These are phyloP conservation scores for Ustilago bromivora DNA, from an alignment of 1,284 basidiomycete genomes.

Conservation along the genomic window DNA sequence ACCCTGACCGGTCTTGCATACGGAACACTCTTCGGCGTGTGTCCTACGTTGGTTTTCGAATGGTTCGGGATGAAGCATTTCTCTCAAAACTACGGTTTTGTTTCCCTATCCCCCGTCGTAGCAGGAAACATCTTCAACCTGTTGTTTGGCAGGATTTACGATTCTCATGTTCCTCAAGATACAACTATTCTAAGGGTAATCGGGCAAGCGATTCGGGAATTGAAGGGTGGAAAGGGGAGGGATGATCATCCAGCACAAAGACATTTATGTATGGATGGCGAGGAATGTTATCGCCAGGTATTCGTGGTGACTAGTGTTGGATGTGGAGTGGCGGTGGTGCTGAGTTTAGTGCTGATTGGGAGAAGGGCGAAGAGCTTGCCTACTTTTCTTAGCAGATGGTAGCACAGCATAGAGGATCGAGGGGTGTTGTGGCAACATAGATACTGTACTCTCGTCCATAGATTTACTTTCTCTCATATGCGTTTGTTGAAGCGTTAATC, in stretches of 20 bases:
- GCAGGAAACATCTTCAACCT: slow-evolving; percentile 87
- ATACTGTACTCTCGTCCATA: too few species aligned
- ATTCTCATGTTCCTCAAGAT: slow-evolving; percentile 41
- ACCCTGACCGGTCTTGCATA: slow-evolving; percentile 80
- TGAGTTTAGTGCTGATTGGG: slow-evolving; percentile 54
- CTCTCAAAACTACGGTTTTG: slow-evolving; percentile 87
- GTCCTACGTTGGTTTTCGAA: slow-evolving; percentile 82
- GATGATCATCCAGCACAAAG: slow-evolving; percentile 10
- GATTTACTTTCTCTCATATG: too few species aligned
- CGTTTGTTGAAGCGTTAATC: background rate
- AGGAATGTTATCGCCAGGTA: slow-evolving; percentile 66
- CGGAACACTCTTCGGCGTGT: slow-evolving; percentile 81
- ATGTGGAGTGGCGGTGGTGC: slow-evolving; percentile 49
- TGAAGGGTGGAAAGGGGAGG: background rate
- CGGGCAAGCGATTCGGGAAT: background rate
- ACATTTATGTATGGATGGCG: slow-evolving; percentile 62
- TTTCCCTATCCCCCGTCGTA: slow-evolving; percentile 80
- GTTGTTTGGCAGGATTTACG: slow-evolving; percentile 76
- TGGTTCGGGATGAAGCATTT: slow-evolving; percentile 88
- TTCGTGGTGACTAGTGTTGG: slow-evolving; percentile 60
- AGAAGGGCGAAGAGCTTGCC: slow-evolving; percentile 31
- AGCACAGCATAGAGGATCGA: background rate
- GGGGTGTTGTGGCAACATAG: too few species aligned
- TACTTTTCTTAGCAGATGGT: background rate
- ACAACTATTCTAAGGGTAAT: background rate